Base-by-base conservation (phyloP, 2,329 filamentous ascomycete genomes). In the Cladosporium sp. region DNA sequence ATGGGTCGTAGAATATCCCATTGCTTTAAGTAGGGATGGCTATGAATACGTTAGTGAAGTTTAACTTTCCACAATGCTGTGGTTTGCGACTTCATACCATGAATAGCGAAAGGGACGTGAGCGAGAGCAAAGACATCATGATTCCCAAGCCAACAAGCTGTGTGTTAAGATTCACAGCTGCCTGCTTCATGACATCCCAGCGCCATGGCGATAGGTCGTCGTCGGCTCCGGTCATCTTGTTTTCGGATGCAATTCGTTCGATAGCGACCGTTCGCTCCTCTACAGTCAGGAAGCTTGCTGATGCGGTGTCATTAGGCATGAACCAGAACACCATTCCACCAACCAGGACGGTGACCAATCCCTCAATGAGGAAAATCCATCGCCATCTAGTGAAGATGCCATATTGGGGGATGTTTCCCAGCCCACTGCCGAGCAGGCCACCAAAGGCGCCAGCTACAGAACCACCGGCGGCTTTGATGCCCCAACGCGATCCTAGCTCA, bases 201-300 rank as follows among this genome's bases (percentile, higher is more conserved):
- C 1, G 69, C 70, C 54, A 63, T 54, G 52, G 68, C 63, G 34
- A 68, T 85, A 19, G 80, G 74, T 28, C 66, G 54, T 0, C 87
- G 85, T 16, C 81, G 81, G 1, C 58, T 85, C 84, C 89, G 4
- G 70, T 78, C 61, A 18, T 18, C 16, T 18, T 18, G 16, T 18
- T 18, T 18, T 18, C 16, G 16, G 88, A 89, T 1, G 70, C 63
- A 59, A 89, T 85, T 45, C 83, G 72, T 9, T 18, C 16, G 16
- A 18, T 18, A 18, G 16, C 16, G 16, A 18, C 16, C 16, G 16
- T 18, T 18, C 16, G 16, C 81, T 78, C 1, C 80, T 87, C 1
- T 84, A 58, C 77, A 83, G 59, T 88, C 84, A 13, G 76, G 74
- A n/a, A 35, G 69, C 68, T 40, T 71, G 32, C 37, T 18, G 16